A percentile compares a stretch with the other conserved stretches of the same genome.
phyloP scores from a whole-genome alignment of 257 asterid genomes.

The Voacanga thouarsii region DNA sequence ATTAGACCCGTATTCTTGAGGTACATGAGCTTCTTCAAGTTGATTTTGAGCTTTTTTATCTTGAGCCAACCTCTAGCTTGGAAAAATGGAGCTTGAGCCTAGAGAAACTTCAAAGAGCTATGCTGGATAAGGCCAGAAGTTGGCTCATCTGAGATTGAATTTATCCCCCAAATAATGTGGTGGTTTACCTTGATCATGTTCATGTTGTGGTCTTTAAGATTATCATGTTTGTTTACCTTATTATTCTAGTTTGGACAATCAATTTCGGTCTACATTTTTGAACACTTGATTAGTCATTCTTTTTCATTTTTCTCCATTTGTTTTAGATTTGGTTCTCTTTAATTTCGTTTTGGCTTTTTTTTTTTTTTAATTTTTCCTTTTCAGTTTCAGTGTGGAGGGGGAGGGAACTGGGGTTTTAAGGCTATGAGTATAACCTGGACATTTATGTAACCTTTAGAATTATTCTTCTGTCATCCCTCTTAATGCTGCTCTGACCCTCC shows the following conservation, averaged over 20 bases:
- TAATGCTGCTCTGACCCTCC: not conserved
- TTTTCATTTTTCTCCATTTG: not conserved
- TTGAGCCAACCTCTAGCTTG: not conserved
- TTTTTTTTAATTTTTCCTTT: not conserved
- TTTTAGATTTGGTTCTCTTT: not conserved
- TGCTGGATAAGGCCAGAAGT: not conserved
- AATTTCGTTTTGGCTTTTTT: not conserved
- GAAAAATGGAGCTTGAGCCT: not conserved
- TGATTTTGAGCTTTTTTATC: no score
- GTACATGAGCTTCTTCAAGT: no score
- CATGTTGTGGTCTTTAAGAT: not conserved
- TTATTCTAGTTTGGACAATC: not conserved
- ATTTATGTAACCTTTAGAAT: not conserved
- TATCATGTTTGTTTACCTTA: not conserved
- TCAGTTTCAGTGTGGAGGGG: not conserved
- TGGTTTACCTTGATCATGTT: not conserved
- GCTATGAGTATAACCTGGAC: not conserved
- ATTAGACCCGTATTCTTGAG: no score
- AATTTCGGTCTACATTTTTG: not conserved
- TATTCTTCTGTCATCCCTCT: not conserved
- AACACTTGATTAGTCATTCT: not conserved
- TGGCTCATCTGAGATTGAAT: not conserved
- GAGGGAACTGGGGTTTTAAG: not conserved
- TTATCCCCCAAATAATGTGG: not conserved
- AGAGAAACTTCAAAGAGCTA: not conserved